A percentile compares a stretch with the other conserved stretches of the same genome.
Evolutionary conservation across 1,139 yeast species (phyloP).

Genomic region (Pichia sp.): DNA sequence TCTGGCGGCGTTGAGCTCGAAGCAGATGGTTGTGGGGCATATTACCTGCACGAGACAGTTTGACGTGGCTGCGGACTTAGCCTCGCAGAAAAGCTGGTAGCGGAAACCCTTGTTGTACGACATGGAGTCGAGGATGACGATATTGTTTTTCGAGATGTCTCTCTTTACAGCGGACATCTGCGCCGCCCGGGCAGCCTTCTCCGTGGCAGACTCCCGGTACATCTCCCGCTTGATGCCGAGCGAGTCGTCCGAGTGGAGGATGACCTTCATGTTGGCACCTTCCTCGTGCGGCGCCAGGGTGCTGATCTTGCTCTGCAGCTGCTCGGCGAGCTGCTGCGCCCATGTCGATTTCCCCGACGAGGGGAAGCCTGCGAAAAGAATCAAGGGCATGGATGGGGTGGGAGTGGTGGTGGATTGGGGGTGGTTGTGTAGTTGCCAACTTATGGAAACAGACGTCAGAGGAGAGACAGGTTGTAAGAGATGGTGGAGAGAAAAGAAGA

Average conservation of each 20-base stretch:
- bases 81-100: slow-evolving; percentile 90
- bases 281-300: slow-evolving; percentile 38
- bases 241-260: slow-evolving; percentile 71
- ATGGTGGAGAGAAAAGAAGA: too few species aligned
- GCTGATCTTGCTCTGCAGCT: slow-evolving; percentile 46
- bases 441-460: too few species aligned
- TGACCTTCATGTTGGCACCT: slow-evolving; percentile 55
- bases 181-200: slow-evolving; percentile 75
- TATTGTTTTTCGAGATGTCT: slow-evolving; percentile 58
- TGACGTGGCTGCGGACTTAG: slow-evolving; percentile 77
- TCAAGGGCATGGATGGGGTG: too few species aligned
- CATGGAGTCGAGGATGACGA: slow-evolving; percentile 81
- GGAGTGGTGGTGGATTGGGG: too few species aligned
- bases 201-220: slow-evolving; percentile 66
- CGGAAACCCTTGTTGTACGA: slow-evolving; percentile 94
- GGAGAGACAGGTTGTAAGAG: too few species aligned
- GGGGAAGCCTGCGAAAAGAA: slow-evolving; percentile 81
- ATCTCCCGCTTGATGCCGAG: slow-evolving; percentile 66
- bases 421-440: too few species aligned
- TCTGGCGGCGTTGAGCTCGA: slow-evolving; percentile 52
- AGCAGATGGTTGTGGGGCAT: slow-evolving; percentile 57
- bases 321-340: slow-evolving; percentile 51
- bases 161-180: slow-evolving; percentile 89
- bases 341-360: slow-evolving; percentile 77
- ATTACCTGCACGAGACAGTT: slow-evolving; percentile 80